Percentiles rank a stretch among this genome's conserved stretches.
phyloP scores from a whole-genome alignment of 1,284 basidiomycete genomes.

The Leccinum fallax region DNA sequence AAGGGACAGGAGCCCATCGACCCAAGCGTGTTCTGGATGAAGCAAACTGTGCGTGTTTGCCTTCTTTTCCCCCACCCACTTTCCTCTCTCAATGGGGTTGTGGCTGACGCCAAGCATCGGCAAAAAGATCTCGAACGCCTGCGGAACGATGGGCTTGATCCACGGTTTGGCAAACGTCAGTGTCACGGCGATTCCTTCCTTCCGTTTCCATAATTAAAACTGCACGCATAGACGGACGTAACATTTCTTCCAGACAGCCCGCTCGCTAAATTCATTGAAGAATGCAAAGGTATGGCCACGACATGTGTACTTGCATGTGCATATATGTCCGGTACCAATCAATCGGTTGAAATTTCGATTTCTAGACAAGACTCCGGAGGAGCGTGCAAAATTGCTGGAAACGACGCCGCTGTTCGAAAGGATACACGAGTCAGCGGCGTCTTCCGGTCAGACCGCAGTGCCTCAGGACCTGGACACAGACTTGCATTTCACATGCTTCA shows the following conservation, averaged over 20 bases:
- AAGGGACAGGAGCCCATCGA: constrained; percentile 58
- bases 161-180: constrained; percentile 78
- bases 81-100: not conserved
- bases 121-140: constrained; percentile 79
- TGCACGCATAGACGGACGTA: constrained; percentile 52
- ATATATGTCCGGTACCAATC: not conserved
- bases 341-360: not conserved
- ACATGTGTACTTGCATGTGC: not conserved
- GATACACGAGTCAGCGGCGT: constrained; percentile 74
- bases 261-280: constrained; percentile 63
- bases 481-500: constrained; percentile 86
- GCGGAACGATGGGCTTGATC: constrained; percentile 86
- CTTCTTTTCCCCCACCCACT: not conserved
- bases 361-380: constrained; percentile 63
- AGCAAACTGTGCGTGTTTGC: constrained; percentile 61
- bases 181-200: constrained; percentile 12
- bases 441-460: constrained; percentile 66
- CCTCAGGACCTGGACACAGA: constrained; percentile 62
- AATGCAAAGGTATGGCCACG: constrained; percentile 52
- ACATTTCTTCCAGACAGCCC: constrained; percentile 56
- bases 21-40: constrained; percentile 70
- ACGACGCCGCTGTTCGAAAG: constrained; percentile 73
- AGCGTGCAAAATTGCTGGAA: constrained; percentile 75
- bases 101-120: constrained; percentile 10
- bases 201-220: constrained; percentile 1